Evolutionary conservation across 495 filamentous ascomycete genomes (phyloP), one percentile per base, ranked within the genome.

Genomic region (Oleoguttula mirabilis): DNA sequence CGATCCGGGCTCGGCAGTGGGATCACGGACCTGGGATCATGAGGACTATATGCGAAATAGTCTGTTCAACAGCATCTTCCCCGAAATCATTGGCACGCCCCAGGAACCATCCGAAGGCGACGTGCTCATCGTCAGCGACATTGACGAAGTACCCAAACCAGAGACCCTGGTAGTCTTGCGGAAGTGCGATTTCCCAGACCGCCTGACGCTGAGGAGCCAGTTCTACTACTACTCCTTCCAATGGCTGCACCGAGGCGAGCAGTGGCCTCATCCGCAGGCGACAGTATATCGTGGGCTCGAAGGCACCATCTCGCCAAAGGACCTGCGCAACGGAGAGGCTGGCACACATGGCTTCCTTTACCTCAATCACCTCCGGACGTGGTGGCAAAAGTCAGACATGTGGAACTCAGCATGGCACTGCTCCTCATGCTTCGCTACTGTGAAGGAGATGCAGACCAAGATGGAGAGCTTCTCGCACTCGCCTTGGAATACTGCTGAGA

Each of bases 171-270:
- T 52, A 6, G 41, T 66, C 2, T 61, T 76, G 0, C 63, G 65
- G 1, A 59, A 62, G 4, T 76, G 71, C 58, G 41, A 36, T 2
- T 72, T 73, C 55, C 70, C 71, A 0, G 61, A 59, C 10, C 65
- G 71, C 8, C 56, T 71, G 19, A 75, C 71, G 4, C 62, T 76
- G n/a, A 54, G 64, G 12, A 66, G 59, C 17, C 51, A 60, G 19
- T 73, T 71, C 56, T 74, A 74, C 52, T 72, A 72, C 51, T 76
- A 76, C 58, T 62, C 56, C 42, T 76, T 74, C 56, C 71, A 75
- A 54, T 73, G 63, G 56, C 56, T 64, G 24, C 71, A 72, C 39
- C 56, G 54, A 10, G 66, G 63, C n/a, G 16, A 56, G 20, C 63
- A 73, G 46, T 75, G 71, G 71, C 48, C 60, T 10, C 71, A 74